Evolutionary conservation across 2,329 filamentous ascomycete genomes (phyloP).

Genomic region (Exophiala calicioides): DNA sequence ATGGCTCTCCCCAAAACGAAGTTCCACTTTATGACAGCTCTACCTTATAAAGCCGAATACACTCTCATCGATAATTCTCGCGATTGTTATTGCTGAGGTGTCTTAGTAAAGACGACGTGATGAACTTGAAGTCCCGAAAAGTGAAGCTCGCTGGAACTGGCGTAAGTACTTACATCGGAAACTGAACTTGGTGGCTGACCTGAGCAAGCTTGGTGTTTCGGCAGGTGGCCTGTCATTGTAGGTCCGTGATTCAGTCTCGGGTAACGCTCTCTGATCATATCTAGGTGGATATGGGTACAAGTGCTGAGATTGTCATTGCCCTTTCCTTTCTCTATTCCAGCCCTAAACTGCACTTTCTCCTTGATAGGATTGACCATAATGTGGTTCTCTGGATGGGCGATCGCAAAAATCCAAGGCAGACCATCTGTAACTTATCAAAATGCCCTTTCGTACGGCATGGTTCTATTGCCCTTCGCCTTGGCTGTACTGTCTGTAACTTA

Average conservation of each 20-base stretch:
- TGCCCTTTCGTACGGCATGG: slow-evolving; percentile 16
- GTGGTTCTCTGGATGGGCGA: background rate
- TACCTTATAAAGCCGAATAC: too few relatives aligned
- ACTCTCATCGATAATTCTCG: too few relatives aligned
- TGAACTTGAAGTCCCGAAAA: background rate
- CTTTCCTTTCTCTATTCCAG: background rate
- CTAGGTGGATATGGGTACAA: background rate
- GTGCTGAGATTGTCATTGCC: background rate
- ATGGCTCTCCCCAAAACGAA: too few relatives aligned
- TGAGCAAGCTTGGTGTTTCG: background rate
- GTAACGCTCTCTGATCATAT: background rate
- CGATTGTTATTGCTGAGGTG: too few relatives aligned
- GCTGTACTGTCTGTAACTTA: slow-evolving; percentile 35
- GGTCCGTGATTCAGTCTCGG: background rate
- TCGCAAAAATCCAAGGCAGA: background rate
- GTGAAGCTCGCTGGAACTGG: background rate
- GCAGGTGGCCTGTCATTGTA: background rate
- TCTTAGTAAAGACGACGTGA: too few relatives aligned
- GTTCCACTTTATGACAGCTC: too few relatives aligned
- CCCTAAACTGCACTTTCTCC: background rate
- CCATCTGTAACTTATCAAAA: background rate
- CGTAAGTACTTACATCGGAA: background rate
- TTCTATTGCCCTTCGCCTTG: slow-evolving; percentile 33
- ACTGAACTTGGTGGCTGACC: background rate
- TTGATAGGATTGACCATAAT: background rate